Conservation (phyloP, 306 rosid genomes). For the Delonix regia region DNA sequence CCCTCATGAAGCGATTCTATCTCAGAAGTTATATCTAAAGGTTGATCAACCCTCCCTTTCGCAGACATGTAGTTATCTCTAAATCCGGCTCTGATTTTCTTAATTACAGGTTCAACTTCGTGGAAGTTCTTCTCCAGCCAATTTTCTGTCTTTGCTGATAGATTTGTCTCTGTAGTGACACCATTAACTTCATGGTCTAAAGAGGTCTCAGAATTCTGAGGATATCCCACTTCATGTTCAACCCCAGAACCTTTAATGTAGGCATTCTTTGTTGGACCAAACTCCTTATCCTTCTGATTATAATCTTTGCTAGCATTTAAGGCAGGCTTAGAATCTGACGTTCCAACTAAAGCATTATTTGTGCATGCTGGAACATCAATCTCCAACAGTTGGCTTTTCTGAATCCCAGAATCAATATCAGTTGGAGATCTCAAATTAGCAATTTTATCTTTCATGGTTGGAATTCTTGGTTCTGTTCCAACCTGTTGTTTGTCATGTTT, state of each 20-base stretch:
- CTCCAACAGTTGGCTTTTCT: slow-evolving; percentile 34
- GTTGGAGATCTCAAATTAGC: slow-evolving; percentile 41
- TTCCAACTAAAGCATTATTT: slow-evolving; percentile 39
- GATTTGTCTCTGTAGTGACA: slow-evolving; percentile 29
- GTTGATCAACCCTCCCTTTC: slow-evolving; percentile 58
- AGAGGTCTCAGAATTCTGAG: slow-evolving; percentile 45
- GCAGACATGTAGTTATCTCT: slow-evolving; percentile 77
- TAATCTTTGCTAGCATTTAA: slow-evolving; percentile 44
- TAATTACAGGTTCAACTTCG: slow-evolving; percentile 77
- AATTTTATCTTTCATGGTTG: slow-evolving; percentile 36
- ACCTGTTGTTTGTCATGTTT: slow-evolving; percentile 52
- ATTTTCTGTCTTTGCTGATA: slow-evolving; percentile 51
- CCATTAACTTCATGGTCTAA: slow-evolving; percentile 40
- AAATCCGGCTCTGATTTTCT: slow-evolving; percentile 81
- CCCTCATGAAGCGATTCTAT: slow-evolving; percentile 55
- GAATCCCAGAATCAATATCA: slow-evolving; percentile 38
- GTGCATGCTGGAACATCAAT: slow-evolving; percentile 25
- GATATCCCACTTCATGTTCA: slow-evolving; percentile 34
- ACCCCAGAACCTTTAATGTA: slow-evolving; percentile 32
- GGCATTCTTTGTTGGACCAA: slow-evolving; percentile 38
- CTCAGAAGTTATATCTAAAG: slow-evolving; percentile 44
- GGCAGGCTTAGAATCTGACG: slow-evolving; percentile 45
- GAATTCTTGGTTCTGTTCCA: slow-evolving; percentile 33
- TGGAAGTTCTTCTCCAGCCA: slow-evolving; percentile 79
- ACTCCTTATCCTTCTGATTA: slow-evolving; percentile 46